Base-by-base conservation (phyloP, 495 filamentous ascomycete species). In the Haplographium delicatum region DNA sequence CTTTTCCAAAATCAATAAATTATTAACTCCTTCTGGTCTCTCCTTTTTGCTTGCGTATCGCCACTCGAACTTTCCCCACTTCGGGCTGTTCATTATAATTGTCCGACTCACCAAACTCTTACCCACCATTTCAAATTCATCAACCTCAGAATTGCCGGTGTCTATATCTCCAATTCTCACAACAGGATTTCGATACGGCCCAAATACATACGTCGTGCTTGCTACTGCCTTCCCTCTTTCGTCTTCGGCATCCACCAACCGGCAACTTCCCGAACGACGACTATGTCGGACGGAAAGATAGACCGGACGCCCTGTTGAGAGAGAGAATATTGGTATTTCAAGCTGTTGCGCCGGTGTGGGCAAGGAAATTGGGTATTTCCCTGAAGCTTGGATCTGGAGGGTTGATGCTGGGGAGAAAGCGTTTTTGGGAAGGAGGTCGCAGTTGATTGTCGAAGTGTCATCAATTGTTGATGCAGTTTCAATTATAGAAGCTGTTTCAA, bases 151-250 rank as follows among this genome's bases (percentile, higher is more conserved):
- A 5, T 33, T 53, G 5, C 50, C 47, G 2, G 30, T 27, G 3
- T 13, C 16, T n/a, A n/a, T n/a, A n/a, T n/a, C n/a, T 1, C 27
- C 27, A 10, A 37, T 38, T 3, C 59, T 53, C 11, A 71, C 34
- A 2, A 62, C 22, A 6, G 68, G 61, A 50, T 65, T 54, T 5
- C 65, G 62, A 22, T 64, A 64, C 10, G 75, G 76, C 1, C 74
- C 74, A 56, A 73, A 77, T 48, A 68, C 68, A 60, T 79, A 80
- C 2, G 65, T 72, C 1, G 75, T 78, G 3, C 54, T 65, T 43
- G 66, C 64, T 2, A 75, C 44, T 3, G 53, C 37, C 15, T 43
- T 15, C 13, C 38, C 38, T 26, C 43, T 5, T 55, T 57, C 5
- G 58, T 58, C 50, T 54, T 54, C 6, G 57, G 56, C 18, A 68